Percentiles rank a stretch among this genome's conserved stretches.
phyloP scores from a whole-genome alignment of 768 basidiomycete genomes.

The Tylopilus felleus region DNA sequence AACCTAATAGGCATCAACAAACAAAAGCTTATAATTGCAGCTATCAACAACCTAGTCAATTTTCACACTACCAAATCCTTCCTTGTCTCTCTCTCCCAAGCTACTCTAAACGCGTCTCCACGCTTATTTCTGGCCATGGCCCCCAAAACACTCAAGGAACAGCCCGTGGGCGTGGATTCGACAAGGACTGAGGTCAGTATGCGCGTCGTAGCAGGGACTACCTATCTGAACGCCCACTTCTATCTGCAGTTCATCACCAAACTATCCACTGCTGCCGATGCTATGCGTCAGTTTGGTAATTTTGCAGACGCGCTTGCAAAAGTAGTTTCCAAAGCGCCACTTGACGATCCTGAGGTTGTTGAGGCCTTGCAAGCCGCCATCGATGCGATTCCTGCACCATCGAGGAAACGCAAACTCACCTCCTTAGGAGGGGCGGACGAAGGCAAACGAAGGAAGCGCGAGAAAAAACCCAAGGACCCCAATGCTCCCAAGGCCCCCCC shows the following conservation, averaged over 20 bases:
- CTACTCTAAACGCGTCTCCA: slow-evolving; percentile 27
- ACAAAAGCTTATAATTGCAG: slow-evolving; percentile 39
- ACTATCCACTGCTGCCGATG: slow-evolving; percentile 54
- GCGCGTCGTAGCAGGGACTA: slow-evolving; percentile 7
- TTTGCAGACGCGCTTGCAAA: slow-evolving; percentile 59
- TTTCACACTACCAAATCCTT: slow-evolving; percentile 39
- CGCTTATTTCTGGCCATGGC: slow-evolving; percentile 19
- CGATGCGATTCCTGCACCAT: slow-evolving; percentile 30
- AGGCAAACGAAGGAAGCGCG: slow-evolving; percentile 32
- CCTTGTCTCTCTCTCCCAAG: slow-evolving; percentile 32
- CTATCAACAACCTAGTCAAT: slow-evolving; percentile 38
- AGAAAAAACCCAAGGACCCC: slow-evolving; percentile 77
- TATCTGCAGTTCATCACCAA: slow-evolving; percentile 50
- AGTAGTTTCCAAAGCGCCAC: slow-evolving; percentile 39
- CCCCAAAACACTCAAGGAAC: slow-evolving; percentile 27
- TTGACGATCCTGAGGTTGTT: slow-evolving; percentile 30
- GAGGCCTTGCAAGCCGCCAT: slow-evolving; percentile 29
- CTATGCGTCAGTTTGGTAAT: slow-evolving; percentile 60
- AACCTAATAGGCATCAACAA: slow-evolving; percentile 38
- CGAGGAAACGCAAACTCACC: slow-evolving; percentile 52
- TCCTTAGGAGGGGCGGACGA: slow-evolving; percentile 34
- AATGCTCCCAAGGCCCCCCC: slow-evolving; percentile 93
- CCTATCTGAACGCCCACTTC: slow-evolving; percentile 23
- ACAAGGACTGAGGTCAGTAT: slow-evolving; percentile 30
- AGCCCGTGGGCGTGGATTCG: slow-evolving; percentile 23